Percentiles rank a stretch among this genome's conserved stretches.
Evolutionary conservation across 1,284 basidiomycete species (phyloP).

Genomic region (Malassezia dermatis): DNA sequence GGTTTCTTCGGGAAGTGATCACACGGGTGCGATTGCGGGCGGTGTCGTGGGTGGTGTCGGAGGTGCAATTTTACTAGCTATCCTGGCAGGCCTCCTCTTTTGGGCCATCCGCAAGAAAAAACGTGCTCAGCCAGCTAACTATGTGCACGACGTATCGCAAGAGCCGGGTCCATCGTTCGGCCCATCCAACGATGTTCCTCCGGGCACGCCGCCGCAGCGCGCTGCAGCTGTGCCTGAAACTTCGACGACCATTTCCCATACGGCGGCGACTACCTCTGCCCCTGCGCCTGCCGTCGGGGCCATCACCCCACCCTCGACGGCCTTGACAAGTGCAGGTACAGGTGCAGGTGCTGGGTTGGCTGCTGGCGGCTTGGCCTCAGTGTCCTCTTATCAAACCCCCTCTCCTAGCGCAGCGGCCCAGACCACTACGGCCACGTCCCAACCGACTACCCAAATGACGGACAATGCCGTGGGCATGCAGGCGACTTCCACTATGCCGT

Average conservation of each 20-base stretch:
- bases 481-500: neutral
- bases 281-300: neutral
- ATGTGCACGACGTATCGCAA: neutral
- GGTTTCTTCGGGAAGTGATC: neutral
- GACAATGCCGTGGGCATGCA: neutral
- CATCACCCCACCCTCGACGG: neutral
- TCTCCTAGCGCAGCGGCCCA: neutral
- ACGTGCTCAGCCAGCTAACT: neutral
- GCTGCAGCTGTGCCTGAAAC: neutral
- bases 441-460: neutral
- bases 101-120: neutral
- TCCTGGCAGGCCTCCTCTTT: neutral
- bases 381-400: neutral
- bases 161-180: neutral
- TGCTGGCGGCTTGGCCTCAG: conserved; percentile 1
- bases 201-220: neutral
- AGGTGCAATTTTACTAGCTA: neutral
- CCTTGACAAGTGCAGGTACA: neutral
- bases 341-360: neutral
- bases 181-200: neutral
- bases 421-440: neutral
- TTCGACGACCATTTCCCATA: neutral
- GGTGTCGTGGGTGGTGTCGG: conserved; percentile 18
- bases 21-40: conserved; percentile 16
- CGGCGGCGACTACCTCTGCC: neutral